phyloP scores from a whole-genome alignment of 2,329 filamentous ascomycete genomes.

The Bipolaris victoriae region DNA sequence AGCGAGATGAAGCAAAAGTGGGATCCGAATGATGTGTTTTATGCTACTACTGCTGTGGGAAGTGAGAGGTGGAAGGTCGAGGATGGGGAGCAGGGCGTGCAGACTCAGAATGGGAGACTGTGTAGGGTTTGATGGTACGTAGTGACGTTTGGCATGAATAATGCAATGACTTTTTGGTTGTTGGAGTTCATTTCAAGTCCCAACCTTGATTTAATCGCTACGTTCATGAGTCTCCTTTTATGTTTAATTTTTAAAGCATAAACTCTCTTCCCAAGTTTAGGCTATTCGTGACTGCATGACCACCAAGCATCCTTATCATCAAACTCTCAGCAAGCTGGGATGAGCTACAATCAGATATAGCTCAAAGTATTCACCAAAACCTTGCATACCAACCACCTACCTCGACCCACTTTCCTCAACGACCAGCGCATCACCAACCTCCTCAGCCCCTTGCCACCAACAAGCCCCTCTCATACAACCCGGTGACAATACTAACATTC shows the following conservation, averaged over 20 bases:
- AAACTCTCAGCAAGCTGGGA: background rate
- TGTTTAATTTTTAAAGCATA: too few species aligned
- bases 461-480: slow-evolving; percentile 52
- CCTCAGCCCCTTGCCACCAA: slow-evolving; percentile 43
- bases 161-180: too few species aligned
- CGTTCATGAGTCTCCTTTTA: too few species aligned
- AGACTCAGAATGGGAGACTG: slow-evolving; percentile 28
- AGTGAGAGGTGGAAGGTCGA: slow-evolving; percentile 29
- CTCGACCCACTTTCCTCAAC: background rate
- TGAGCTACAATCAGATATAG: background rate
- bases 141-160: background rate
- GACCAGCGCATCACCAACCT: background rate
- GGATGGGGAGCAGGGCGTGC: slow-evolving; percentile 25
- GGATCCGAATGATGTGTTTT: slow-evolving; percentile 35
- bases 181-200: too few species aligned
- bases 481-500: slow-evolving; percentile 46
- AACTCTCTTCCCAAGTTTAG: background rate
- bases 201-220: too few species aligned
- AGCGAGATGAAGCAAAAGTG: slow-evolving; percentile 29
- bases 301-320: too few species aligned
- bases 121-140: slow-evolving; percentile 16
- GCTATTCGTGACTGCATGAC: too few species aligned
- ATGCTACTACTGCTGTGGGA: slow-evolving; percentile 29
- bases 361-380: background rate
- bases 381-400: background rate